Conservation (phyloP, 495 filamentous ascomycete genomes). For the Beverwykella pulmonaria region DNA sequence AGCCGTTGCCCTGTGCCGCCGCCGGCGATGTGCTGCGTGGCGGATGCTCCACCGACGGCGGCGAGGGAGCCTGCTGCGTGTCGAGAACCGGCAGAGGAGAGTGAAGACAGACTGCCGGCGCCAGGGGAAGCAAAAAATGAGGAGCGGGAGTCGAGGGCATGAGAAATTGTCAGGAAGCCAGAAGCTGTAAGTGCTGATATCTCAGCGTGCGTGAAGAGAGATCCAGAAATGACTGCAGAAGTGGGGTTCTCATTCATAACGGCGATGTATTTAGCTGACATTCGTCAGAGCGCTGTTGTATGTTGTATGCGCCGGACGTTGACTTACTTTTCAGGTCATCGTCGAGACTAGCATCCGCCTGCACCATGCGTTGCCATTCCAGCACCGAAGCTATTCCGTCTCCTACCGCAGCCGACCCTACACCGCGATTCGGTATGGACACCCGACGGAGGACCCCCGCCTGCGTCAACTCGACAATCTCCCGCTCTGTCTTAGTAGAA, state of each 20-base stretch:
- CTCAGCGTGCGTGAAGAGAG: conserved; percentile 55
- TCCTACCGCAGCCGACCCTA: conserved; percentile 61
- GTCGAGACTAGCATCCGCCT: conserved; percentile 49
- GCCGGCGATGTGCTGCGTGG: conserved; percentile 58
- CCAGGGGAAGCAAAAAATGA: conserved; percentile 58
- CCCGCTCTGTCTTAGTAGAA: conserved; percentile 72
- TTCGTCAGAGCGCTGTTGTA: conserved; percentile 43
- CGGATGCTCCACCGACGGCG: conserved; percentile 63
- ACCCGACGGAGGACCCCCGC: conserved; percentile 66
- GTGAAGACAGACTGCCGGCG: conserved; percentile 53
- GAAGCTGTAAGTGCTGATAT: conserved; percentile 63
- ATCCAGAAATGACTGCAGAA: conserved; percentile 53
- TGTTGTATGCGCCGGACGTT: neutral
- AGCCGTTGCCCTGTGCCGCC: conserved; percentile 40
- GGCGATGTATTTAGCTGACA: conserved; percentile 52
- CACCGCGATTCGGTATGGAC: conserved; percentile 65
- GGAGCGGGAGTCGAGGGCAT: conserved; percentile 52
- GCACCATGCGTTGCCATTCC: conserved; percentile 65
- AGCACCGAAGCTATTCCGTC: conserved; percentile 68
- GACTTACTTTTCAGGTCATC: conserved; percentile 53
- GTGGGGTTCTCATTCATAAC: conserved; percentile 60
- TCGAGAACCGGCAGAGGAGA: conserved; percentile 56
- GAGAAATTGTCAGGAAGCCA: conserved; percentile 70
- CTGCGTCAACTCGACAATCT: conserved; percentile 65
- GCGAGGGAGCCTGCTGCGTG: conserved; percentile 65